These are phyloP conservation scores for Amoebophrya sp. DNA, from an alignment of 169 alveolate species.

Conservation along the genomic window DNA sequence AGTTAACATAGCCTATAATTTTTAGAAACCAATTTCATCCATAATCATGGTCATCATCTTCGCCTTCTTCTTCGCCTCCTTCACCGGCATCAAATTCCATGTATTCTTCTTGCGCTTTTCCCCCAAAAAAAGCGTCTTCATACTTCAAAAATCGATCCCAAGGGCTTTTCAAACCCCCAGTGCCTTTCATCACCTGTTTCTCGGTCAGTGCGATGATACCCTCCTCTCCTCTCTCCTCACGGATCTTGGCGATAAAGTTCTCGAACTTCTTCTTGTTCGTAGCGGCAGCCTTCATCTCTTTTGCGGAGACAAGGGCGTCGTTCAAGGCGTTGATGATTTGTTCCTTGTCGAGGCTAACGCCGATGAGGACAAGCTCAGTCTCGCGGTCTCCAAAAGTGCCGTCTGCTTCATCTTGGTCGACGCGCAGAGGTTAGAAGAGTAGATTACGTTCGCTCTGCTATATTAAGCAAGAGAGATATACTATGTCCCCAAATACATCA, in stretches of 20 bases:
- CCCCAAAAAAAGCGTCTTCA: background rate
- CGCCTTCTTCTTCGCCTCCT: background rate
- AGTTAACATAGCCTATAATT: too few relatives aligned
- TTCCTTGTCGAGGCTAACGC: background rate
- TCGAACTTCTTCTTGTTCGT: background rate
- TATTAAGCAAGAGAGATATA: too few relatives aligned
- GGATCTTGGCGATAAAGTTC: background rate
- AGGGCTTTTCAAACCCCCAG: background rate
- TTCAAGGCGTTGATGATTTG: background rate
- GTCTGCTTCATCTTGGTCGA: background rate
- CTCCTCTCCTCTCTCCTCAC: background rate
- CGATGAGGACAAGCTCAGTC: background rate
- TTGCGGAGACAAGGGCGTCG: background rate
- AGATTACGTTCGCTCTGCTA: too few relatives aligned
- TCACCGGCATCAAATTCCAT: background rate
- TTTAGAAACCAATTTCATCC: too few relatives aligned
- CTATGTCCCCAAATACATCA: too few relatives aligned
- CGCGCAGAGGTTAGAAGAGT: too few relatives aligned
- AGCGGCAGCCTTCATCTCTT: background rate
- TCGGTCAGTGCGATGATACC: background rate
- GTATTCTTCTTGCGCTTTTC: background rate
- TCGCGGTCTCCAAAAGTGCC: background rate
- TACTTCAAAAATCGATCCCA: background rate
- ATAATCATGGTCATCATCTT: too few relatives aligned
- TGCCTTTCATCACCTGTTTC: background rate